phyloP scores from a whole-genome alignment of 495 filamentous ascomycete genomes.

The Pyronema omphalodes region DNA sequence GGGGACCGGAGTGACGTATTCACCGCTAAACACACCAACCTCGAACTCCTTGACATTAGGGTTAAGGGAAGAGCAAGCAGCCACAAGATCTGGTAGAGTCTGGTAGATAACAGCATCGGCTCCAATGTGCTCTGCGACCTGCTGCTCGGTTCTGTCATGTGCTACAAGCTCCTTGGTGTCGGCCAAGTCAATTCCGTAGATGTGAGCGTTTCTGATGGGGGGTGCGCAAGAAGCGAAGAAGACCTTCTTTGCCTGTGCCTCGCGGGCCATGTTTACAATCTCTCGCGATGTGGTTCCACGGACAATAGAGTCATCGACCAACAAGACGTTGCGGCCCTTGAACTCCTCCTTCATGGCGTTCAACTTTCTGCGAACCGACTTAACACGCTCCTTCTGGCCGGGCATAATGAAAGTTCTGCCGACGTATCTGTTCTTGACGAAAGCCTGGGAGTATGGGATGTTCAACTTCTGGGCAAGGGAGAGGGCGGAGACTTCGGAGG shows the following conservation, averaged over 20 bases:
- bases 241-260: conserved; percentile 78
- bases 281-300: conserved; percentile 80
- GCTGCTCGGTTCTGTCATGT: conserved; percentile 46
- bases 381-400: conserved; percentile 65
- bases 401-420: conserved; percentile 96
- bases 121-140: conserved; percentile 64
- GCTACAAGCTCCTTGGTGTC: conserved; percentile 70
- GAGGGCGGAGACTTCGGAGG: conserved; percentile 67
- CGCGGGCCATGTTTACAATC: conserved; percentile 84
- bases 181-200: conserved; percentile 84
- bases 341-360: conserved; percentile 82
- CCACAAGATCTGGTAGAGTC: conserved; percentile 63
- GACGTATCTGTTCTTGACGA: conserved; percentile 92
- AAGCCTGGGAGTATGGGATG: conserved; percentile 67
- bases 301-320: conserved; percentile 89
- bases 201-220: conserved; percentile 53
- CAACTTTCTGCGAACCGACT: conserved; percentile 56
- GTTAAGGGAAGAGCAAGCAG: conserved; percentile 37
- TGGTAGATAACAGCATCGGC: conserved; percentile 90
- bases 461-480: conserved; percentile 57
- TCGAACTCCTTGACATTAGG: conserved; percentile 49
- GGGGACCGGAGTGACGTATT: conserved; percentile 68
- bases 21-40: conserved; percentile 89
- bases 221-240: conserved; percentile 80
- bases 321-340: conserved; percentile 58